These are phyloP conservation scores for Phytophthora chlamydospora DNA, from an alignment of 352 stramenopile genomes.

Conservation along the genomic window DNA sequence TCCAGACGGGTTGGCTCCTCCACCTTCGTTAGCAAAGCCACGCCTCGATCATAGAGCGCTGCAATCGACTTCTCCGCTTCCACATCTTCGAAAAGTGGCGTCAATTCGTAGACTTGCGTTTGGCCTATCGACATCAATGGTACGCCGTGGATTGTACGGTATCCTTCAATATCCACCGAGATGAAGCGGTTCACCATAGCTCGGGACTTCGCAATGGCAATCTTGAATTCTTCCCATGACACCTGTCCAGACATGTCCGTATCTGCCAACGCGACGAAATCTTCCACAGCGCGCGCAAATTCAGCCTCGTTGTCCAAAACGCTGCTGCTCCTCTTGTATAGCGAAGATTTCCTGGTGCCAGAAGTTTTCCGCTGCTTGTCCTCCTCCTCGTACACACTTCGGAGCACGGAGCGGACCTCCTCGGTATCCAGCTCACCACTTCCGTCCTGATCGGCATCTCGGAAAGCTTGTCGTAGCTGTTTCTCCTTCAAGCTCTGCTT, in stretches of 20 bases:
- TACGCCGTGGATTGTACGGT: conserved; percentile 66
- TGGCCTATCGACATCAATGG: conserved; percentile 72
- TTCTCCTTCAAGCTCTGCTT: conserved; percentile 89
- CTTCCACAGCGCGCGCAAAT: conserved; percentile 63
- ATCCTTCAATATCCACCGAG: conserved; percentile 80
- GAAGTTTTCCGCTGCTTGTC: conserved; percentile 50
- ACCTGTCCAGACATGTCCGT: conserved; percentile 80
- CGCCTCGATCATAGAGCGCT: conserved; percentile 69
- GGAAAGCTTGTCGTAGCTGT: conserved; percentile 80
- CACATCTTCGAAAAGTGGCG: conserved; percentile 74
- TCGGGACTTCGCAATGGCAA: conserved; percentile 80
- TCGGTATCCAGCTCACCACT: conserved; percentile 81
- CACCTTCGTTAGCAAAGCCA: conserved; percentile 68
- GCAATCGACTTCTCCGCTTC: conserved; percentile 71
- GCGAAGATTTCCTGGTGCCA: conserved; percentile 32
- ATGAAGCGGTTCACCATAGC: conserved; percentile 74
- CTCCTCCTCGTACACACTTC: conserved; percentile 77
- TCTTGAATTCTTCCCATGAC: conserved; percentile 89
- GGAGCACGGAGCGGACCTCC: conserved; percentile 77
- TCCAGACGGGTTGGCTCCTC: conserved; percentile 62
- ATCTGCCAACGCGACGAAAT: conserved; percentile 82
- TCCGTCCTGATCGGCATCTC: conserved; percentile 71
- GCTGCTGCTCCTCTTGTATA: conserved; percentile 58
- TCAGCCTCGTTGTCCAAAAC: conserved; percentile 62
- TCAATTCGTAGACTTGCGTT: conserved; percentile 81